A percentile compares a stretch with the other conserved stretches of the same genome.
These are phyloP conservation scores for Pleurozium schreberi DNA, from an alignment of 225 moss, liverwort and hornwort species.

Conservation along the genomic window DNA sequence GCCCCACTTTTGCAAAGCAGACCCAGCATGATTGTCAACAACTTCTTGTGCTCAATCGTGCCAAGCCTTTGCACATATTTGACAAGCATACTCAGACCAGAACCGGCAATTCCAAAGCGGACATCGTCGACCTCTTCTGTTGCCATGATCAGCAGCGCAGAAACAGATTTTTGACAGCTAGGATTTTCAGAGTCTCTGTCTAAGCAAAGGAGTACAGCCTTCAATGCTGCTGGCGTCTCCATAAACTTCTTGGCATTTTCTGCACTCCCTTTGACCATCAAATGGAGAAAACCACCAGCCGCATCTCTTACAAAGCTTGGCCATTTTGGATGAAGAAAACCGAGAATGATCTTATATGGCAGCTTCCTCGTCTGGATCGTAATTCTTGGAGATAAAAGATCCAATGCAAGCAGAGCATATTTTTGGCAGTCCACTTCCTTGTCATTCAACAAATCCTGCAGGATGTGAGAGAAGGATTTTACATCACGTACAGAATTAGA, in stretches of 20 bases:
- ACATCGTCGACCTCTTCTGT: neutral
- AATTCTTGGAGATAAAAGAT: neutral
- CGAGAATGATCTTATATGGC: neutral
- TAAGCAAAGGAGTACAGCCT: neutral
- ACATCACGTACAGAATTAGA: neutral
- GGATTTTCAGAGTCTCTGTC: neutral
- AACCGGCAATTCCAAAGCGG: neutral
- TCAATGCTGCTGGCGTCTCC: neutral
- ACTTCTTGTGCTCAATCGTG: neutral
- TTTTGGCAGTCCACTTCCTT: neutral
- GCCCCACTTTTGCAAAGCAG: neutral
- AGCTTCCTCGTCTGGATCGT: neutral
- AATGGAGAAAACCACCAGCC: neutral
- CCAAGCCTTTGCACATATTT: neutral
- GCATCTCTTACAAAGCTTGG: neutral
- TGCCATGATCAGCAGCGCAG: constrained; percentile 12
- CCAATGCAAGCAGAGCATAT: constrained; percentile 12
- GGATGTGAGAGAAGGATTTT: neutral
- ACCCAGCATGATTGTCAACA: neutral
- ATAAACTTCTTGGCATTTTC: neutral
- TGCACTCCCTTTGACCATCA: neutral
- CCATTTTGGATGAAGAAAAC: neutral
- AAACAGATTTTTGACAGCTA: neutral
- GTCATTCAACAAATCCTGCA: neutral
- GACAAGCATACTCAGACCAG: constrained; percentile 2